A percentile compares a stretch with the other conserved stretches of the same genome.
Evolutionary conservation across 257 asterid species (phyloP).

Genomic region (Nicotiana attenuata): DNA sequence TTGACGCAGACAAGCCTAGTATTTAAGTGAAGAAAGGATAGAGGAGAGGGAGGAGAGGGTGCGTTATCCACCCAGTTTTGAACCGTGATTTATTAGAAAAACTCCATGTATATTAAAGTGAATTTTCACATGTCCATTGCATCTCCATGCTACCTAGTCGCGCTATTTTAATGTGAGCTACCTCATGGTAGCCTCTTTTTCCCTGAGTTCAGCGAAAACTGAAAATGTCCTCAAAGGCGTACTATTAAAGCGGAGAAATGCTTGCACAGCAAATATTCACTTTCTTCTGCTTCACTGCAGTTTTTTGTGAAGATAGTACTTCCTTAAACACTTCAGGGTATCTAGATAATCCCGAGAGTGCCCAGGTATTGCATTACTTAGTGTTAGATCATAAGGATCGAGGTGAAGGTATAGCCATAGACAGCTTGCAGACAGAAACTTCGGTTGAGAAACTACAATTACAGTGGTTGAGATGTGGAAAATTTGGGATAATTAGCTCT

Average conservation of each 20-base stretch:
- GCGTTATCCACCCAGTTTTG: too few species aligned
- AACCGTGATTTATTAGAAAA: neutral
- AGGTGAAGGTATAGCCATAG: neutral
- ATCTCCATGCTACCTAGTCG: neutral
- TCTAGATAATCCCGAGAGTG: neutral
- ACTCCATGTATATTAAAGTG: neutral
- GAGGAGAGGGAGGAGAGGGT: too few species aligned
- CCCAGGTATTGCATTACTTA: neutral
- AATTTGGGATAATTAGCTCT: neutral
- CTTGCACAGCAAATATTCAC: neutral
- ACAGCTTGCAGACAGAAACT: neutral
- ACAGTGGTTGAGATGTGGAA: conserved; percentile 1
- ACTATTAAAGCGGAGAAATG: neutral
- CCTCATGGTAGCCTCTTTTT: neutral
- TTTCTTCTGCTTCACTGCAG: neutral
- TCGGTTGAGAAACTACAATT: neutral
- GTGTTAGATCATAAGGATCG: neutral
- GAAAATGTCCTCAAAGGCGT: neutral
- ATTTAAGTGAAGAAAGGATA: too few species aligned
- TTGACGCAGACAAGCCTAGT: too few species aligned
- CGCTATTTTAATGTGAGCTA: neutral
- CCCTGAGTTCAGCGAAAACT: neutral
- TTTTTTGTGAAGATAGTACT: neutral
- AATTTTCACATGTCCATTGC: neutral
- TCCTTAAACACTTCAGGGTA: neutral